Evolutionary conservation across 176 grass and related monocot genomes (phyloP).

Genomic region (Aegilops tauschii): DNA sequence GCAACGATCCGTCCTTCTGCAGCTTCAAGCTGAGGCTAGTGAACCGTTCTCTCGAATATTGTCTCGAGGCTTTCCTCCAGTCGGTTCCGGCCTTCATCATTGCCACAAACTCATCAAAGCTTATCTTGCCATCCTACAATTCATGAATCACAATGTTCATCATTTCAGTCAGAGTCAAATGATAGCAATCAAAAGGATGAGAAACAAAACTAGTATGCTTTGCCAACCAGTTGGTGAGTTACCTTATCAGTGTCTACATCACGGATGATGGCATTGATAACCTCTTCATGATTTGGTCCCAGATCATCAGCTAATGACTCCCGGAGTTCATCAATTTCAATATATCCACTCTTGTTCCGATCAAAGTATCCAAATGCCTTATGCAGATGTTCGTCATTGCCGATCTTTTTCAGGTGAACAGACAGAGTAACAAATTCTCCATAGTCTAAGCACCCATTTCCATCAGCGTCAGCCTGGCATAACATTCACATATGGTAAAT

Average conservation of each 20-base stretch:
- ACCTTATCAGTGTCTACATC: slow-evolving; percentile 95
- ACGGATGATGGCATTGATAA: slow-evolving; percentile 84
- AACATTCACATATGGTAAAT: slow-evolving; percentile 39
- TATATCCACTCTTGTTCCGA: slow-evolving; percentile 73
- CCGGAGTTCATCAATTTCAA: slow-evolving; percentile 78
- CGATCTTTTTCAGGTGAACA: slow-evolving; percentile 80
- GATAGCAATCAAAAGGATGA: not conserved
- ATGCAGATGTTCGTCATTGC: slow-evolving; percentile 76
- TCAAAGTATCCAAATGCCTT: slow-evolving; percentile 93
- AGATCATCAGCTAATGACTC: slow-evolving; percentile 68
- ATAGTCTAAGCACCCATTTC: slow-evolving; percentile 76
- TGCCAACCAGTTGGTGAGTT: not conserved
- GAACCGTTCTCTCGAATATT: slow-evolving; percentile 86
- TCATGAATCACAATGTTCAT: not conserved
- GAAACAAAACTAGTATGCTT: slow-evolving; percentile 13
- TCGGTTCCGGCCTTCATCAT: slow-evolving; percentile 98
- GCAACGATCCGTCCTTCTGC: slow-evolving; percentile 81
- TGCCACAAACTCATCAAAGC: slow-evolving; percentile 80
- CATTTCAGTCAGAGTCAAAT: not conserved
- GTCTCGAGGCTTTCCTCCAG: slow-evolving; percentile 93
- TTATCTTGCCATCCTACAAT: slow-evolving; percentile 74
- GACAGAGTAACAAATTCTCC: slow-evolving; percentile 83
- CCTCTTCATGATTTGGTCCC: slow-evolving; percentile 70
- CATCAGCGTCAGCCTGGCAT: slow-evolving; percentile 76
- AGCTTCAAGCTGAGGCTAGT: slow-evolving; percentile 79